Conservation (phyloP, 768 basidiomycete genomes). For the Calocera cornea region DNA sequence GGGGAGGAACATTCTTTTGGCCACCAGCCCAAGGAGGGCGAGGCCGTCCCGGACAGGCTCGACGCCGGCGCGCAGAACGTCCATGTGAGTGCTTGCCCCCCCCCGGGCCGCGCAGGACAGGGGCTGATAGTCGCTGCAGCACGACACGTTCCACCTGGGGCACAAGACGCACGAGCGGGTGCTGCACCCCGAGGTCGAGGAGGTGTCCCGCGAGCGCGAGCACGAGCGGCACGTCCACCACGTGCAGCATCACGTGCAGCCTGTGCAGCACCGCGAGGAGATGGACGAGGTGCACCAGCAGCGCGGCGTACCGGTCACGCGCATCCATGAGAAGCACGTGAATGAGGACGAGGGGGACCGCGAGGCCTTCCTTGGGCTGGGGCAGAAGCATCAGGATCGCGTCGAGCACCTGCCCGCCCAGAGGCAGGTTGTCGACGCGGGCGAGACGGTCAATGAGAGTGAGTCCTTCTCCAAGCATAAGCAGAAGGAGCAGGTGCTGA, state of each 20-base stretch:
- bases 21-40: not conserved
- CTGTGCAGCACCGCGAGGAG: conserved; percentile 21
- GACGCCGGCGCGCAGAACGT: not conserved
- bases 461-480: conserved; percentile 16
- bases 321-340: not conserved
- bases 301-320: conserved; percentile 17
- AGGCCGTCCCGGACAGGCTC: not conserved
- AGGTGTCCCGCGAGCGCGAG: conserved; percentile 14
- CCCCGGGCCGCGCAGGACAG: not conserved
- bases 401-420: conserved; percentile 26
- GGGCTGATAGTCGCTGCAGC: not conserved
- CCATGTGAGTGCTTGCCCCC: not conserved
- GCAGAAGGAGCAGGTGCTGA: conserved; percentile 15
- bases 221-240: conserved; percentile 24
- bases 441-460: conserved; percentile 21
- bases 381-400: conserved; percentile 22
- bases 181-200: not conserved
- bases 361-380: not conserved
- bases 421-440: conserved; percentile 23
- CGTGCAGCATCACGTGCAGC: conserved; percentile 27
- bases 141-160: not conserved
- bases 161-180: not conserved
- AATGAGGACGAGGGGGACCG: not conserved
- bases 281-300: conserved; percentile 22
- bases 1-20: not conserved